These are phyloP conservation scores for Drechslerella coelobrocha DNA, from an alignment of 2,329 filamentous ascomycete genomes.

Conservation along the genomic window DNA sequence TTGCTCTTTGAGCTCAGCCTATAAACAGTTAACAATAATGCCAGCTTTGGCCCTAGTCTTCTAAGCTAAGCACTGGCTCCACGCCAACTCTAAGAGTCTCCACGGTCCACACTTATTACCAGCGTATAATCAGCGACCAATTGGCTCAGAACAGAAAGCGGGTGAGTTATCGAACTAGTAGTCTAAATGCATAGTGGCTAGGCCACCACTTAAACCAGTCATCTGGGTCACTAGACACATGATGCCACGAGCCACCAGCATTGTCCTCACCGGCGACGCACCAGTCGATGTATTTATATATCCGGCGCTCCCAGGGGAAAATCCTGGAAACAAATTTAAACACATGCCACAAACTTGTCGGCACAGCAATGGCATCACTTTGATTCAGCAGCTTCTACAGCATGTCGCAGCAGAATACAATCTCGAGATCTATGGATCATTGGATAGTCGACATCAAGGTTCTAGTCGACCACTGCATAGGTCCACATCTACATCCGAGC, in stretches of 20 bases:
- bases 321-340: background rate
- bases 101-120: too few relatives aligned
- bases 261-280: constrained; percentile 29
- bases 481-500: constrained; percentile 17
- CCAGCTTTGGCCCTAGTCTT: too few relatives aligned
- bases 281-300: constrained; percentile 40
- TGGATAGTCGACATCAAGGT: background rate
- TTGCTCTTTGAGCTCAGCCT: too few relatives aligned
- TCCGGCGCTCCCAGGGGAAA: constrained; percentile 9
- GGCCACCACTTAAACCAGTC: too few relatives aligned
- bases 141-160: too few relatives aligned
- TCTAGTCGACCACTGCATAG: background rate
- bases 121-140: too few relatives aligned
- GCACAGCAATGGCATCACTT: constrained; percentile 9
- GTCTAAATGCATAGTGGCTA: too few relatives aligned
- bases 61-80: too few relatives aligned
- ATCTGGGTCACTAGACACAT: background rate
- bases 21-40: too few relatives aligned
- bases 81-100: too few relatives aligned
- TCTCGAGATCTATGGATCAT: constrained; percentile 17
- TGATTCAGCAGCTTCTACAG: constrained; percentile 20
- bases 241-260: constrained; percentile 21
- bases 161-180: too few relatives aligned
- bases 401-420: constrained; percentile 11
- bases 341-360: constrained; percentile 24